These are phyloP conservation scores for Magnolia sinica DNA, from an alignment of 164 flowering plant species.

Conservation along the genomic window DNA sequence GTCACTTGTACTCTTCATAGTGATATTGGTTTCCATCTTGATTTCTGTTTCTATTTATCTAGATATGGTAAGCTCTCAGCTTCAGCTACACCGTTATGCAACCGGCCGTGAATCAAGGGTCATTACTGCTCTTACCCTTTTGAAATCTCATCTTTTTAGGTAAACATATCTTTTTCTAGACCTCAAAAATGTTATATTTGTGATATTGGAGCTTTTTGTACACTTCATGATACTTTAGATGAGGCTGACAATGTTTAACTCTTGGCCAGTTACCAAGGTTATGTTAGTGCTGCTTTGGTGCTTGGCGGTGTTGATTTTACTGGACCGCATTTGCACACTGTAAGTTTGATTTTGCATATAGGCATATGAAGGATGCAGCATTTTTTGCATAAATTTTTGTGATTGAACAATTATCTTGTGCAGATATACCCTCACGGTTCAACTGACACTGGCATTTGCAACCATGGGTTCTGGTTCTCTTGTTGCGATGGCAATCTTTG, in stretches of 20 bases:
- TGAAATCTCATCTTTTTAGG: constrained; percentile 91
- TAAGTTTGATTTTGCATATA: too few relatives aligned
- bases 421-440: constrained; percentile 99
- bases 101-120: constrained; percentile 94
- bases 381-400: not conserved
- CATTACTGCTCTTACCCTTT: constrained; percentile 78
- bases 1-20: not conserved
- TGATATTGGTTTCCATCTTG: not conserved
- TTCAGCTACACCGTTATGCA: constrained; percentile 80
- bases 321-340: too few relatives aligned
- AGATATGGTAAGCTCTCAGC: constrained; percentile 97
- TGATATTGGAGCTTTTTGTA: not conserved
- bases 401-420: not conserved
- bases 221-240: not conserved
- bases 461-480: constrained; percentile 99
- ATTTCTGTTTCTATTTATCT: not conserved
- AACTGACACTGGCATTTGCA: constrained; percentile 91
- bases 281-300: too few relatives aligned
- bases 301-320: too few relatives aligned
- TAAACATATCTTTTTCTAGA: constrained; percentile 13
- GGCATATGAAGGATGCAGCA: not conserved
- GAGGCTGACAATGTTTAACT: not conserved
- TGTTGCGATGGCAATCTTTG: constrained; percentile 95
- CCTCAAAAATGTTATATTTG: too few relatives aligned
- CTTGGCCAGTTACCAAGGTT: too few relatives aligned